These are phyloP conservation scores for Populus euphratica DNA, from an alignment of 345 rosid species.

Conservation along the genomic window DNA sequence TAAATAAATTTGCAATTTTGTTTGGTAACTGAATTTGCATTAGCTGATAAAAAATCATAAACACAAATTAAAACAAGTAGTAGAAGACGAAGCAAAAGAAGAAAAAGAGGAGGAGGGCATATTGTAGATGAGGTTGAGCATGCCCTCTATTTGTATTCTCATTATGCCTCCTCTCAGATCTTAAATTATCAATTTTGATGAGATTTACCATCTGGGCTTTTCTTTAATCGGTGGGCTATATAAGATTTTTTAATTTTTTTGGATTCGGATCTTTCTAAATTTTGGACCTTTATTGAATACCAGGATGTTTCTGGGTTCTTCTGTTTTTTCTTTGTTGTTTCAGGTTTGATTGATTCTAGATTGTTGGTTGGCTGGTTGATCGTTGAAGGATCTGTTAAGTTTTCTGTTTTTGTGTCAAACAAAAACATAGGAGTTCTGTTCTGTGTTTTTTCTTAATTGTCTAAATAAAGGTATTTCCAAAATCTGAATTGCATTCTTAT, in stretches of 20 bases:
- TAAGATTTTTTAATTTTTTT: conserved; percentile 24
- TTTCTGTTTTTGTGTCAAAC: conserved; percentile 13
- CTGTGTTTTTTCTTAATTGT: conserved; percentile 21
- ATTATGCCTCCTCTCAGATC: conserved; percentile 71
- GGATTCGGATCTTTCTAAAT: conserved; percentile 39
- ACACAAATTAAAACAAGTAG: conserved; percentile 17
- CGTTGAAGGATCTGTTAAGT: conserved; percentile 50
- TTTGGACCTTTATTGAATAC: conserved; percentile 24
- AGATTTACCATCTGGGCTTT: conserved; percentile 72
- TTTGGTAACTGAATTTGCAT: conserved; percentile 43
- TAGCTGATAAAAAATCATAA: conserved; percentile 20
- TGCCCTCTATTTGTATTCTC: conserved; percentile 46
- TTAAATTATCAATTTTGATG: conserved; percentile 31
- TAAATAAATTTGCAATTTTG: conserved; percentile 20
- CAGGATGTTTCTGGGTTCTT: conserved; percentile 14
- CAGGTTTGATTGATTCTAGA: conserved; percentile 37
- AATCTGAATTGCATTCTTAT: conserved; percentile 7
- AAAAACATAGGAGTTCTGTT: conserved; percentile 23
- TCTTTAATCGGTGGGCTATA: conserved; percentile 63
- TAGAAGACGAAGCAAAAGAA: conserved; percentile 15
- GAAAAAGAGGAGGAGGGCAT: conserved; percentile 32
- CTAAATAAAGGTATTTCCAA: conserved; percentile 39
- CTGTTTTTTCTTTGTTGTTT: conserved; percentile 1
- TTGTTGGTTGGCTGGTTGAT: conserved; percentile 34
- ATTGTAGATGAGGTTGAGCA: conserved; percentile 52